phyloP scores from a whole-genome alignment of 1,139 yeast species.

The Taphrina pruni region DNA sequence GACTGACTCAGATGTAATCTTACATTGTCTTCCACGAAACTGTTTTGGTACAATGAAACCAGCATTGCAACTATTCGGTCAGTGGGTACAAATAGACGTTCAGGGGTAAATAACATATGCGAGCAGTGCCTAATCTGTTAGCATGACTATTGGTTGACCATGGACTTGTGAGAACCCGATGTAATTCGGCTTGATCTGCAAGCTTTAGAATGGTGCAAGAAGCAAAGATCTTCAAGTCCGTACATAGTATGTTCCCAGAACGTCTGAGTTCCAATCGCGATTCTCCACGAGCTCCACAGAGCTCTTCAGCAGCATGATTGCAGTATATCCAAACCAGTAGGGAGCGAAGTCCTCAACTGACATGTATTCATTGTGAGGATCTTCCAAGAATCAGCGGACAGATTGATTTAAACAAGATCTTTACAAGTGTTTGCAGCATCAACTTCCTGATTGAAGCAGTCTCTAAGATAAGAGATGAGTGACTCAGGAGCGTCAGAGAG shows the following conservation, averaged over 20 bases:
- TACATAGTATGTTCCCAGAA: conserved; percentile 78
- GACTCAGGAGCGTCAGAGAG: conserved; percentile 5
- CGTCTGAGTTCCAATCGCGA: conserved; percentile 55
- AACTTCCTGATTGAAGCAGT: conserved; percentile 26
- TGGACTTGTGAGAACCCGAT: conserved; percentile 62
- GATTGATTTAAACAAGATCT: neutral
- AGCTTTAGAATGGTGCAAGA: conserved; percentile 53
- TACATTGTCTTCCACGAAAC: conserved; percentile 81
- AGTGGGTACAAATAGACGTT: neutral
- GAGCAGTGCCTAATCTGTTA: conserved; percentile 61
- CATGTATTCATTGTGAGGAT: conserved; percentile 26
- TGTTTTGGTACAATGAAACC: conserved; percentile 90
- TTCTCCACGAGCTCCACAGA: conserved; percentile 56
- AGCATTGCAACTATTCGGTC: conserved; percentile 66
- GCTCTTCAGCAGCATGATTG: conserved; percentile 82
- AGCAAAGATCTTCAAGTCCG: neutral
- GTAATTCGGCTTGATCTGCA: conserved; percentile 78
- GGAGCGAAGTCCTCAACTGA: conserved; percentile 69
- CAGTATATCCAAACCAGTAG: conserved; percentile 87
- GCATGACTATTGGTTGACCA: neutral
- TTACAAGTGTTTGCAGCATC: conserved; percentile 38
- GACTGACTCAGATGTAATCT: neutral
- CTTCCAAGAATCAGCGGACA: neutral
- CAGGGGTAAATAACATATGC: conserved; percentile 59
- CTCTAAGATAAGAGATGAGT: conserved; percentile 13